Percentiles rank a stretch among this genome's conserved stretches.
Conservation (phyloP, 768 basidiomycete species). For the Mycena polygramma region DNA sequence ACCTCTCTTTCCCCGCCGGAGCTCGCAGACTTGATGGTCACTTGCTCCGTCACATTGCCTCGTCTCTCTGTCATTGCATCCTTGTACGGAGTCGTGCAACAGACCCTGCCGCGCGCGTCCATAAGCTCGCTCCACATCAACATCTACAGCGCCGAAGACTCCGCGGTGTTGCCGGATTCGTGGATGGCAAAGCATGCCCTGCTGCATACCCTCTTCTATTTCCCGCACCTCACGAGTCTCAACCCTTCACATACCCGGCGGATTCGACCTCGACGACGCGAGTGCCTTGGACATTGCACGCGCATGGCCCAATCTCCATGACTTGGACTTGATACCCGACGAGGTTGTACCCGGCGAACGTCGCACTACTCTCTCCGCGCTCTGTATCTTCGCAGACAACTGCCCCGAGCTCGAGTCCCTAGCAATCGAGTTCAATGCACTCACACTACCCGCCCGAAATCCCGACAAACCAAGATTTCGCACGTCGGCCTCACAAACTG, state of each 20-base stretch:
- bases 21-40: neutral
- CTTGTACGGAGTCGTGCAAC: neutral
- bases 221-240: neutral
- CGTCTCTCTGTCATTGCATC: neutral
- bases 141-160: neutral
- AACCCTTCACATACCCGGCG: neutral
- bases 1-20: neutral
- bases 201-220: neutral
- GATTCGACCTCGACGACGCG: neutral
- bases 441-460: too few relatives aligned
- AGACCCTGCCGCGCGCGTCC: neutral
- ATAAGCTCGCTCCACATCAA: neutral
- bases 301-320: conserved; percentile 1
- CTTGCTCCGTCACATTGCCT: too few relatives aligned
- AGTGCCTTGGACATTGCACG: neutral
- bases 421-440: neutral
- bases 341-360: neutral
- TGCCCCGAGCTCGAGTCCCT: neutral
- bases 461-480: too few relatives aligned
- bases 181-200: neutral
- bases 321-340: neutral
- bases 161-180: neutral
- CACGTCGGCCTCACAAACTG: too few relatives aligned
- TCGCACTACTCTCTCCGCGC: neutral
- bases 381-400: neutral